These are phyloP conservation scores for Heliamphora pulchella DNA, from an alignment of 179 eudicot species.

Conservation along the genomic window DNA sequence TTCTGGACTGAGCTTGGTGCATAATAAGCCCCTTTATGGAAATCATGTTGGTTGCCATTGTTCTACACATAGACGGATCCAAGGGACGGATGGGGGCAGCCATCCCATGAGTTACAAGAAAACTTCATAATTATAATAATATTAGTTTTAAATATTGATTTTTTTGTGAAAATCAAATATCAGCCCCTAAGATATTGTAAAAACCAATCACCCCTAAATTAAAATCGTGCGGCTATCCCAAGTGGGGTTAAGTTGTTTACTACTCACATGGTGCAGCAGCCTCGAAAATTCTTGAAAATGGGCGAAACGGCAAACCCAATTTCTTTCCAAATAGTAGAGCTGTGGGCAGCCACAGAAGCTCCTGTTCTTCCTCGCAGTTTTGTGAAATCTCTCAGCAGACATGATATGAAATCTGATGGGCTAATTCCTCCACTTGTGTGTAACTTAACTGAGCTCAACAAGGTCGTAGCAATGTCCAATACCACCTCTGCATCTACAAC, in stretches of 20 bases:
- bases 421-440: constrained; percentile 30
- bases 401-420: constrained; percentile 37
- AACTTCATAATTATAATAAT: too few species aligned
- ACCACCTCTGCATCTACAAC: constrained; percentile 59
- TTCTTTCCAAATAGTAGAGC: constrained; percentile 28
- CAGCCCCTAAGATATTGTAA: too few species aligned
- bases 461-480: constrained; percentile 30
- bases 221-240: too few species aligned
- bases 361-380: background rate
- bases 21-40: too few species aligned
- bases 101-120: too few species aligned
- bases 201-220: too few species aligned
- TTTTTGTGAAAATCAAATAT: too few species aligned
- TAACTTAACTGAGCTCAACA: constrained; percentile 32
- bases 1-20: too few species aligned
- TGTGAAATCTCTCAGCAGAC: constrained; percentile 30
- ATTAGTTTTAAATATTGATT: too few species aligned
- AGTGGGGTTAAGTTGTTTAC: background rate
- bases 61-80: too few species aligned
- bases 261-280: constrained; percentile 51
- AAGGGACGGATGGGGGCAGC: too few species aligned
- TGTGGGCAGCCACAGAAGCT: background rate
- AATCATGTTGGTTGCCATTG: too few species aligned
- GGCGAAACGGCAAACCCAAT: constrained; percentile 39
- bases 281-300: constrained; percentile 27